These are phyloP conservation scores for Cornus suecica DNA, from an alignment of 148 eudicot species.

Conservation along the genomic window DNA sequence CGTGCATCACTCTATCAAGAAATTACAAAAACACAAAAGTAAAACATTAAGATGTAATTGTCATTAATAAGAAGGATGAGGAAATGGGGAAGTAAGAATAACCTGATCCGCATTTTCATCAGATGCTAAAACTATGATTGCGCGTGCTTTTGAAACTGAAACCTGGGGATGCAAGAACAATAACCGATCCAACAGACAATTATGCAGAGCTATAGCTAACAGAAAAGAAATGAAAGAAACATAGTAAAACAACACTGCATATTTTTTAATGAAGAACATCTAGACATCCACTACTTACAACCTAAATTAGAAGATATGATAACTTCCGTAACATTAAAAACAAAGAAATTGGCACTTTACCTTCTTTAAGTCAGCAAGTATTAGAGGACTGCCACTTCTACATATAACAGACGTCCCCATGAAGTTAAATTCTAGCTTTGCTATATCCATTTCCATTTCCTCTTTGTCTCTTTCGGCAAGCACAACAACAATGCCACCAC, in stretches of 20 bases:
- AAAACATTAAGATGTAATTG: neutral
- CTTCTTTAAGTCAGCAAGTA: conserved; percentile 95
- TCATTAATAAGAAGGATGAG: conserved; percentile 11
- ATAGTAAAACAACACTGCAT: neutral
- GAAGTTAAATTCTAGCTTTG: conserved; percentile 82
- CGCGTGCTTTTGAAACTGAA: conserved; percentile 94
- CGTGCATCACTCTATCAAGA: conserved; percentile 83
- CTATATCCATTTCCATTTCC: conserved; percentile 95
- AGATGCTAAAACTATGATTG: conserved; percentile 86
- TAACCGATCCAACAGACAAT: neutral
- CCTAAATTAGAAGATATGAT: neutral
- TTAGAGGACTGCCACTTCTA: conserved; percentile 97
- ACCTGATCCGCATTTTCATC: conserved; percentile 99
- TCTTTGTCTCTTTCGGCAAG: conserved; percentile 95
- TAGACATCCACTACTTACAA: neutral
- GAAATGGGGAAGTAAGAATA: conserved; percentile 12
- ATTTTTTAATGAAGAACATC: neutral
- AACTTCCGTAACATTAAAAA: neutral
- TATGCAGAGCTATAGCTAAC: neutral
- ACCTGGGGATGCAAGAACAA: conserved; percentile 45
- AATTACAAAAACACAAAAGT: neutral
- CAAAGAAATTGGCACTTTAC: conserved; percentile 20
- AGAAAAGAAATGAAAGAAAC: neutral
- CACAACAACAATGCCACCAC: conserved; percentile 89
- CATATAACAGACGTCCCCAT: conserved; percentile 95